Percentiles rank a stretch among this genome's conserved stretches.
These are phyloP conservation scores for Mycena rebaudengoi DNA, from an alignment of 768 basidiomycete species.

Conservation along the genomic window DNA sequence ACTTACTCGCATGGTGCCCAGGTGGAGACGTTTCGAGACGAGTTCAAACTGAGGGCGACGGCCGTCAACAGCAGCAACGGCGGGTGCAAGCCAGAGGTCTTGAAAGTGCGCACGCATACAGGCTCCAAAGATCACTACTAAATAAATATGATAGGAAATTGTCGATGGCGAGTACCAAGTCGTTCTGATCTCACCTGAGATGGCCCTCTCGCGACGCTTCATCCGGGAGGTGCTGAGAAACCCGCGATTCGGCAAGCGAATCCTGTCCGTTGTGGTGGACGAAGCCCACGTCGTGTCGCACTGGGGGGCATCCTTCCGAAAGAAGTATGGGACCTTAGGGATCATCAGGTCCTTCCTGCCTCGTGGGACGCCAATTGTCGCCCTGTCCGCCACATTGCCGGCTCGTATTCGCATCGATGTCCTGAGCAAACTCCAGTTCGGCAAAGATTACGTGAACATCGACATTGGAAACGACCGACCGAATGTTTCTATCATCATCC, in stretches of 20 bases:
- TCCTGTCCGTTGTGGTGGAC: constrained; percentile 37
- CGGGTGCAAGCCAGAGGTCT: constrained; percentile 31
- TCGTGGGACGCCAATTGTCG: neutral
- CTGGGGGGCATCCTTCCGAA: constrained; percentile 34
- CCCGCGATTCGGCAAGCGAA: constrained; percentile 18
- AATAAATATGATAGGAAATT: constrained; percentile 36
- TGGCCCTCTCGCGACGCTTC: constrained; percentile 37
- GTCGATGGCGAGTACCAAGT: constrained; percentile 34
- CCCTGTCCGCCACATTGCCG: neutral
- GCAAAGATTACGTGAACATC: neutral
- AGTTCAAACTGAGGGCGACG: constrained; percentile 39
- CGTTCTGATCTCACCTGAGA: constrained; percentile 43
- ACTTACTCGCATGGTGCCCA: constrained; percentile 6
- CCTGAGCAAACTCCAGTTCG: neutral
- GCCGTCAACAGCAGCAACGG: constrained; percentile 42
- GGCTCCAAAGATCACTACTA: too few species aligned
- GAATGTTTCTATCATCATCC: constrained; percentile 44
- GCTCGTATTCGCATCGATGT: neutral
- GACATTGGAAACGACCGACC: too few species aligned
- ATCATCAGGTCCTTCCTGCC: neutral
- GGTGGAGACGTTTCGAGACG: constrained; percentile 38
- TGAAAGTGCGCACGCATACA: constrained; percentile 31
- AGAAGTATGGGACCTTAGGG: neutral
- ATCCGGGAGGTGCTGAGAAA: constrained; percentile 34
- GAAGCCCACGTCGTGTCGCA: constrained; percentile 44